Conservation (phyloP, 768 basidiomycete species). For the Pholiota microspora region DNA sequence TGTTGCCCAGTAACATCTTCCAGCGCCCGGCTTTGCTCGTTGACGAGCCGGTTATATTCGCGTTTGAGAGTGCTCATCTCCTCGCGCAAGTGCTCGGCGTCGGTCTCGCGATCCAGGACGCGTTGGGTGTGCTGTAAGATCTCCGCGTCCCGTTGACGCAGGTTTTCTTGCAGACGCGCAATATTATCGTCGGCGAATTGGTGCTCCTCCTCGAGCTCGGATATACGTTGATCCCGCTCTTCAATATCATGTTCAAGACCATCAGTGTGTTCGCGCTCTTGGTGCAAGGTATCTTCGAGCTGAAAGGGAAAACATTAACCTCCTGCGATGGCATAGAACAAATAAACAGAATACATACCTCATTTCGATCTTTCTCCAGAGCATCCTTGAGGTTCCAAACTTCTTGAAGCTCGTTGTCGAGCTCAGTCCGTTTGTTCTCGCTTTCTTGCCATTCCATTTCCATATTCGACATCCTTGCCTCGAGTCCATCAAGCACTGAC, state of each 20-base stretch:
- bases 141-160: constrained; percentile 57
- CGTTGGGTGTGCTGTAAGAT: constrained; percentile 45
- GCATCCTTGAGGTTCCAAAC: constrained; percentile 49
- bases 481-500: constrained; percentile 38
- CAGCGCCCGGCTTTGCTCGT: constrained; percentile 46
- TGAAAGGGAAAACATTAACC: constrained; percentile 20
- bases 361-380: constrained; percentile 52
- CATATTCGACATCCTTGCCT: constrained; percentile 41
- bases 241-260: constrained; percentile 45
- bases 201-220: constrained; percentile 52
- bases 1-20: constrained; percentile 47
- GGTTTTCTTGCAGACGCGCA: constrained; percentile 53
- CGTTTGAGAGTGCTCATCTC: constrained; percentile 53
- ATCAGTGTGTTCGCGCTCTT: constrained; percentile 51
- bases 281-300: constrained; percentile 54
- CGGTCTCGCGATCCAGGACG: constrained; percentile 46
- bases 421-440: constrained; percentile 53
- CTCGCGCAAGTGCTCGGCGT: constrained; percentile 52
- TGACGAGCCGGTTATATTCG: constrained; percentile 49
- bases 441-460: constrained; percentile 55
- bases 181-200: constrained; percentile 53
- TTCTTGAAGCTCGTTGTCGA: constrained; percentile 57
- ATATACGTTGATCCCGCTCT: constrained; percentile 51
- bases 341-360: constrained; percentile 36
- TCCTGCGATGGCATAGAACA: background rate